A percentile compares a stretch with the other conserved stretches of the same genome.
Conservation (phyloP, 2,329 filamentous ascomycete species). For the Arthrobotrys iridis region DNA sequence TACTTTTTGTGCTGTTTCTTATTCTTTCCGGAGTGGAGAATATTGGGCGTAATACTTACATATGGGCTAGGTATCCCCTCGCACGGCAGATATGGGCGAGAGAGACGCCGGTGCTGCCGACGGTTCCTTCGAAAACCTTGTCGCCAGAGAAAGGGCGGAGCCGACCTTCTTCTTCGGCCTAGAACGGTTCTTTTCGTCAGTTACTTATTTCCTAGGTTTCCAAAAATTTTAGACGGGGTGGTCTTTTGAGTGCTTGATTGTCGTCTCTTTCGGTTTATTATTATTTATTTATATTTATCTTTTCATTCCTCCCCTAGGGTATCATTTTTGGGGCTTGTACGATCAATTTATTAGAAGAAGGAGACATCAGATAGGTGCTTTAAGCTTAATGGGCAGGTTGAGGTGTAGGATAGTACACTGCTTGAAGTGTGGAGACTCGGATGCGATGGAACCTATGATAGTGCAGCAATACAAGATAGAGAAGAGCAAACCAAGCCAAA, state of each 20-base stretch:
- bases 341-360: neutral
- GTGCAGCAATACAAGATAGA: neutral
- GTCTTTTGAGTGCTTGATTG: neutral
- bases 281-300: slow-evolving; percentile 24
- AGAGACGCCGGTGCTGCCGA: slow-evolving; percentile 95
- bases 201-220: neutral
- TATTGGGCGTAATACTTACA: slow-evolving; percentile 66
- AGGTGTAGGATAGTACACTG: slow-evolving; percentile 16
- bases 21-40: slow-evolving; percentile 8
- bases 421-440: neutral
- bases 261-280: neutral
- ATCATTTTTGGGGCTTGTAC: slow-evolving; percentile 8
- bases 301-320: slow-evolving; percentile 8
- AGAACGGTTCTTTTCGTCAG: slow-evolving; percentile 50
- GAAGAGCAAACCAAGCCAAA: neutral
- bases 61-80: slow-evolving; percentile 88
- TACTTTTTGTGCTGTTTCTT: neutral
- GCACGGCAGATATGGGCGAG: slow-evolving; percentile 88
- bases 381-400: neutral
- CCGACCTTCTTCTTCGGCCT: slow-evolving; percentile 80
- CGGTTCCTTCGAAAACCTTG: slow-evolving; percentile 96
- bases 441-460: neutral
- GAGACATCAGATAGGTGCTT: neutral
- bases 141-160: slow-evolving; percentile 83
- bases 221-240: neutral